phyloP scores from a whole-genome alignment of 2,329 filamentous ascomycete genomes.

The Penicillium sp. region DNA sequence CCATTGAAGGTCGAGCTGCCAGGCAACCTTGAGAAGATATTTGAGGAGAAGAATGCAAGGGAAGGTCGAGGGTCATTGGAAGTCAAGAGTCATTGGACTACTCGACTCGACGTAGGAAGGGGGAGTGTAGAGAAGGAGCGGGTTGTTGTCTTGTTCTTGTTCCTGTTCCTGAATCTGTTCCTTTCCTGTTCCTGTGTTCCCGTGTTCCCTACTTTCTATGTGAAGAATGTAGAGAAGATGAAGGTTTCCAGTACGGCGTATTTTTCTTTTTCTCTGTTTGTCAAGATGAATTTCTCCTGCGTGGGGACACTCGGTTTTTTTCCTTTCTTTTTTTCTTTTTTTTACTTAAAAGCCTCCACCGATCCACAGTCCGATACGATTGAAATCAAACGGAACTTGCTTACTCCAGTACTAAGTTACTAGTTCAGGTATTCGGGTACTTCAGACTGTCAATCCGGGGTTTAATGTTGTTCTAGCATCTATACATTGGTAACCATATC shows the following conservation, averaged over 20 bases:
- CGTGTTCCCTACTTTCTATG: not conserved
- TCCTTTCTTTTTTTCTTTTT: conserved; percentile 8
- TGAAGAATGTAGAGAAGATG: conserved; percentile 1
- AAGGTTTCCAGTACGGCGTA: conserved; percentile 10
- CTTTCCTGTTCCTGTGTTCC: not conserved
- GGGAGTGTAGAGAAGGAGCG: not conserved
- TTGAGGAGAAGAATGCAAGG: conserved; percentile 28
- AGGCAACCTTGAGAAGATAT: conserved; percentile 29
- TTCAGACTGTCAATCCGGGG: no score
- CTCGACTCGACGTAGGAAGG: not conserved
- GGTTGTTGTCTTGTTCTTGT: not conserved
- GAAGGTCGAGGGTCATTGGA: conserved; percentile 10
- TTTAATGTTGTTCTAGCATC: no score
- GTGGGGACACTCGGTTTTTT: conserved; percentile 16
- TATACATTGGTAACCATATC: no score
- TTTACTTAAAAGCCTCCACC: conserved; percentile 21
- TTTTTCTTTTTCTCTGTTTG: conserved; percentile 38
- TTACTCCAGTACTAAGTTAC: not conserved
- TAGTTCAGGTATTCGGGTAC: no score
- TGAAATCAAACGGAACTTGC: not conserved
- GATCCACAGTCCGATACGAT: conserved; percentile 24
- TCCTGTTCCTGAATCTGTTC: not conserved
- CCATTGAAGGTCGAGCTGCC: conserved; percentile 36
- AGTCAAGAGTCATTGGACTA: not conserved
- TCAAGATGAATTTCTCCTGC: conserved; percentile 21